Evolutionary conservation across 306 rosid genomes (phyloP).

Genomic region (Vachellia collinsii): DNA sequence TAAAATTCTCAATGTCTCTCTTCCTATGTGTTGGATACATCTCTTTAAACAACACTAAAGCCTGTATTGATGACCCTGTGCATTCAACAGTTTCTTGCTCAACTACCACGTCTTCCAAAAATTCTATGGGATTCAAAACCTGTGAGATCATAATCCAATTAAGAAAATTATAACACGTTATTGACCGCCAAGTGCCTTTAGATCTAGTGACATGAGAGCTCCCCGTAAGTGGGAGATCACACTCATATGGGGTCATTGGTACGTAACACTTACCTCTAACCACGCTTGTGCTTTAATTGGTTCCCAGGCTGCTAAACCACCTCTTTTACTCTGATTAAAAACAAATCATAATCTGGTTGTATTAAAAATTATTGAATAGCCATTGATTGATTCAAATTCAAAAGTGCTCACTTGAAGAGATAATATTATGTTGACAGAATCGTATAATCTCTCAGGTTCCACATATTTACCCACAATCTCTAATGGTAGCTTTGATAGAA

Average conservation of each 20-base stretch:
- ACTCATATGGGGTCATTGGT: not conserved
- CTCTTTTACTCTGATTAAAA: slow-evolving; percentile 50
- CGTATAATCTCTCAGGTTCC: not conserved
- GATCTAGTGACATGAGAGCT: no score
- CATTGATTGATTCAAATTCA: not conserved
- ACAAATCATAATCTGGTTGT: not conserved
- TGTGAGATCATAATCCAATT: not conserved
- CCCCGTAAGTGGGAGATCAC: no score
- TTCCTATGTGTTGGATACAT: not conserved
- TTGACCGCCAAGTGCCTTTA: no score
- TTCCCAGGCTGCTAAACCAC: slow-evolving; percentile 54
- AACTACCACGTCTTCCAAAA: not conserved
- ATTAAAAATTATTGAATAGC: not conserved
- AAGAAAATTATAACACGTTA: not conserved
- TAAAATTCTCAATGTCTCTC: not conserved
- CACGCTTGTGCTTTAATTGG: slow-evolving; percentile 44
- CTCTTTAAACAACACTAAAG: not conserved
- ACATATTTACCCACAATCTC: not conserved
- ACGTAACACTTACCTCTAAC: slow-evolving; percentile 44
- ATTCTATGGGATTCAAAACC: slow-evolving; percentile 31
- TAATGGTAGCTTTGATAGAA: not conserved
- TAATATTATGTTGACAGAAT: slow-evolving; percentile 50
- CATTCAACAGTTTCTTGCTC: slow-evolving; percentile 37
- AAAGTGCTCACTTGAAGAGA: slow-evolving; percentile 47
- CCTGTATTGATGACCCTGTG: slow-evolving; percentile 27